These are phyloP conservation scores for Neonectria ditissima DNA, from an alignment of 2,329 filamentous ascomycete species.

Conservation along the genomic window DNA sequence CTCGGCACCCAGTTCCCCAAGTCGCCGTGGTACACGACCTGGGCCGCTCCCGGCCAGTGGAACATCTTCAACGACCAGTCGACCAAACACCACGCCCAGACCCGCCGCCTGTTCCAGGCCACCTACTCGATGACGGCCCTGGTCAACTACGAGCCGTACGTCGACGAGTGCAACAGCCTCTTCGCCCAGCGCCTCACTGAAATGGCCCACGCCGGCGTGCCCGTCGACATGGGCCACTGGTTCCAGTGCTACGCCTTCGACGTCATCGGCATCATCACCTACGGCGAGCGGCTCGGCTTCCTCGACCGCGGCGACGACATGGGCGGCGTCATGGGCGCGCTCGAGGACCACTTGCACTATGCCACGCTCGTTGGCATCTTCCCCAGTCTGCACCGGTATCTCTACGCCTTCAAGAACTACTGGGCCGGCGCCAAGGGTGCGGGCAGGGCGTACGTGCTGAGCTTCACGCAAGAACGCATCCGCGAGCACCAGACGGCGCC, in stretches of 20 bases:
- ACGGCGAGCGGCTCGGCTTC: slow-evolving; percentile 50
- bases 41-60: slow-evolving; percentile 37
- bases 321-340: slow-evolving; percentile 39
- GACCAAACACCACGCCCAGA: slow-evolving; percentile 42
- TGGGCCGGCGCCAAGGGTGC: slow-evolving; percentile 34
- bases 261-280: slow-evolving; percentile 53
- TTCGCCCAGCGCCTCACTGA: slow-evolving; percentile 46
- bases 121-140: slow-evolving; percentile 50
- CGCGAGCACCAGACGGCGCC: slow-evolving; percentile 28
- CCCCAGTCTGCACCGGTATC: slow-evolving; percentile 26
- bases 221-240: slow-evolving; percentile 50
- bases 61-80: slow-evolving; percentile 48
- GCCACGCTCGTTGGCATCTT: slow-evolving; percentile 42
- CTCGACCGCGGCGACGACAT: slow-evolving; percentile 52
- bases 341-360: slow-evolving; percentile 44
- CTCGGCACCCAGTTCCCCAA: slow-evolving; percentile 48
- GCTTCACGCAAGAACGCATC: slow-evolving; percentile 32
- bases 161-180: slow-evolving; percentile 48
- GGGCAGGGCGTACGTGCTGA: slow-evolving; percentile 31
- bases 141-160: slow-evolving; percentile 50
- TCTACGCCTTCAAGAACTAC: slow-evolving; percentile 39
- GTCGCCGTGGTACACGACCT: slow-evolving; percentile 49
- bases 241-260: slow-evolving; percentile 56
- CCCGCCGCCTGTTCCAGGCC: slow-evolving; percentile 45
- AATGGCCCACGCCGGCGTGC: slow-evolving; percentile 30